phyloP scores from a whole-genome alignment of 306 rosid species.

The Medicago arabica region DNA sequence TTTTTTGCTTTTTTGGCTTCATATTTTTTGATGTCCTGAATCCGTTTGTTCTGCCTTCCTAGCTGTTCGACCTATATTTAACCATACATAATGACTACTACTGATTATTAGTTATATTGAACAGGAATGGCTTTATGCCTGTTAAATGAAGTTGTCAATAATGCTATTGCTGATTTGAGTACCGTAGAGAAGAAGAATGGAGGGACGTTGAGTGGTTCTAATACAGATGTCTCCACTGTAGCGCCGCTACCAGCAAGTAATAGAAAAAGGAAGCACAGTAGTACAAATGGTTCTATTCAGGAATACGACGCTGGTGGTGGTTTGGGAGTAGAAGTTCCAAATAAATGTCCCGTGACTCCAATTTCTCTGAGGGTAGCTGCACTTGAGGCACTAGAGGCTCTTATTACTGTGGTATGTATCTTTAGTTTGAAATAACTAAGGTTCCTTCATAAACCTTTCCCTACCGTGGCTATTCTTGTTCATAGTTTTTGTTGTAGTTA shows the following conservation, averaged over 20 bases:
- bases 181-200: constrained; percentile 47
- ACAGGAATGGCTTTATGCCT: constrained; percentile 82
- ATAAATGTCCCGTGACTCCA: constrained; percentile 47
- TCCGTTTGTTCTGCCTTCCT: constrained; percentile 10
- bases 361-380: constrained; percentile 80
- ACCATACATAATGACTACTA: constrained; percentile 17
- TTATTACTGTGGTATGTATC: constrained; percentile 72
- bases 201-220: constrained; percentile 44
- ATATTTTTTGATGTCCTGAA: constrained; percentile 6
- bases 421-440: constrained; percentile 12
- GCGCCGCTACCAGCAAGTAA: constrained; percentile 43
- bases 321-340: constrained; percentile 46
- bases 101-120: constrained; percentile 50
- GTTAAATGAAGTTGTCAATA: constrained; percentile 66
- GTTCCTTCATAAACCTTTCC: constrained; percentile 11
- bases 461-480: constrained; percentile 17
- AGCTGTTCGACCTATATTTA: constrained; percentile 29
- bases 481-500: background rate
- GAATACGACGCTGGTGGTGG: constrained; percentile 48
- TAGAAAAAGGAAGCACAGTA: constrained; percentile 71
- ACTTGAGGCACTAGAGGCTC: constrained; percentile 81
- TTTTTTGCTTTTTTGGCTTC: constrained; percentile 20
- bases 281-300: constrained; percentile 49
- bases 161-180: constrained; percentile 73
- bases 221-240: constrained; percentile 49